These are phyloP conservation scores for Botryotinia calthae DNA, from an alignment of 2,329 filamentous ascomycete genomes.

Conservation along the genomic window DNA sequence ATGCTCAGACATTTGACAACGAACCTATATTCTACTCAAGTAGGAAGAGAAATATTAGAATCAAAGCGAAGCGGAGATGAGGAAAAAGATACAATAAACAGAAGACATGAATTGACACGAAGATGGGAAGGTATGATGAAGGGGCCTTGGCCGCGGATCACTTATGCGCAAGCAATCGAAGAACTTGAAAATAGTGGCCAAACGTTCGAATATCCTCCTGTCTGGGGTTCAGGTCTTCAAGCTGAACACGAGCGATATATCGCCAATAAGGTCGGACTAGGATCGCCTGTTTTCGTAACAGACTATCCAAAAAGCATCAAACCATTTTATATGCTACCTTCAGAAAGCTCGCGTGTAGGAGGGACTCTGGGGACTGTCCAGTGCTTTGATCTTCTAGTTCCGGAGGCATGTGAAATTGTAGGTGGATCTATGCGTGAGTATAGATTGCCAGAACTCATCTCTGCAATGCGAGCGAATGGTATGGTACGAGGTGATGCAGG, in stretches of 20 bases:
- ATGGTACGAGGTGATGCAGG: conserved; percentile 42
- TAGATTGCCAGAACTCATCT: conserved; percentile 53
- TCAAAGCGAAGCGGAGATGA: conserved; percentile 20
- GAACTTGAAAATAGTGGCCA: conserved; percentile 58
- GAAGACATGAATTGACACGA: conserved; percentile 50
- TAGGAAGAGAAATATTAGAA: conserved; percentile 52
- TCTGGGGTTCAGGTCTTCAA: conserved; percentile 73
- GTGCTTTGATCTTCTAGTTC: conserved; percentile 70
- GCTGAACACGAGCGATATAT: conserved; percentile 92
- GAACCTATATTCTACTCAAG: conserved; percentile 44
- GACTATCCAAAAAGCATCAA: conserved; percentile 88
- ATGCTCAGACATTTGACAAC: conserved; percentile 62
- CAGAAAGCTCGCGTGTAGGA: conserved; percentile 32
- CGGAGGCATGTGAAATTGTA: conserved; percentile 65
- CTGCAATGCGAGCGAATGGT: conserved; percentile 58
- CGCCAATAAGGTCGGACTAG: conserved; percentile 57
- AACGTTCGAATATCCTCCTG: conserved; percentile 65
- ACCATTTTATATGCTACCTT: conserved; percentile 83
- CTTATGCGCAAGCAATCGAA: conserved; percentile 75
- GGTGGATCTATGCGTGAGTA: conserved; percentile 72
- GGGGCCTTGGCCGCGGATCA: conserved; percentile 71
- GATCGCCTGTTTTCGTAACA: conserved; percentile 80
- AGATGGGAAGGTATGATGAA: conserved; percentile 71
- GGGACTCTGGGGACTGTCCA: conserved; percentile 51
- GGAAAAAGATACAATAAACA: conserved; percentile 5